Base-by-base conservation (phyloP, 345 rosid species). In the Leavenworthia alabamica region DNA sequence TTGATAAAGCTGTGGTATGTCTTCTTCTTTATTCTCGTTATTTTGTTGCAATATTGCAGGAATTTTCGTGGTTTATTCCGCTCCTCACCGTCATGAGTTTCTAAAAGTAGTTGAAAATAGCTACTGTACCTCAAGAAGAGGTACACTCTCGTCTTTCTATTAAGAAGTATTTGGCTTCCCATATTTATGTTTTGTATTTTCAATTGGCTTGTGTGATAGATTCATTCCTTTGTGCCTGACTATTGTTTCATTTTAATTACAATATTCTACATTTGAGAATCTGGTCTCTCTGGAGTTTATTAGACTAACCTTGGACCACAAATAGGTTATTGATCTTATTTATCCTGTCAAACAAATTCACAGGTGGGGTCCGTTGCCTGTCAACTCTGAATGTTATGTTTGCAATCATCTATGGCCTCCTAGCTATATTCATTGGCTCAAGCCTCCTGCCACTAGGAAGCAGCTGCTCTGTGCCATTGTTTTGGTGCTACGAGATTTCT, bases 401-500 rank as follows among this genome's bases (percentile, higher is more conserved):
- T 58, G 96, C 97, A 3, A 26, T 82, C 60, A 73, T 83, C 71
- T 92, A 82, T 28, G 81, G 94, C 42, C 84, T 92, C 56, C 89
- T 92, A 8, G 98, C 97, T 2, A 54, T 89, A 39, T 80, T 89
- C 61, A 89, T 89, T 36, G 97, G 98, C 56, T 83, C 97, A 59
- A 92, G 89, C 80, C 94, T 92, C 71, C 78, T 92, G 44, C 81
- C 93, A n/a, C 56, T 86, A 37, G 97, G 96, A 48, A 92, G 95
- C 73, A 86, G 86, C 74, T 92, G 97, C 57, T 86, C 95, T 3
- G 45, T 79, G 61, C 89, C 97, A 46, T 72, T 92, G 73, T 92
- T 89, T 77, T 92, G 98, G 97, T 92, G 95, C 83, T 86, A 92
- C 35, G 97, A 92, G 81, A 77, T 89, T 46, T 77, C 88, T 22